phyloP scores from a whole-genome alignment of 2,329 filamentous ascomycete genomes.

The Venturia carpophila region DNA sequence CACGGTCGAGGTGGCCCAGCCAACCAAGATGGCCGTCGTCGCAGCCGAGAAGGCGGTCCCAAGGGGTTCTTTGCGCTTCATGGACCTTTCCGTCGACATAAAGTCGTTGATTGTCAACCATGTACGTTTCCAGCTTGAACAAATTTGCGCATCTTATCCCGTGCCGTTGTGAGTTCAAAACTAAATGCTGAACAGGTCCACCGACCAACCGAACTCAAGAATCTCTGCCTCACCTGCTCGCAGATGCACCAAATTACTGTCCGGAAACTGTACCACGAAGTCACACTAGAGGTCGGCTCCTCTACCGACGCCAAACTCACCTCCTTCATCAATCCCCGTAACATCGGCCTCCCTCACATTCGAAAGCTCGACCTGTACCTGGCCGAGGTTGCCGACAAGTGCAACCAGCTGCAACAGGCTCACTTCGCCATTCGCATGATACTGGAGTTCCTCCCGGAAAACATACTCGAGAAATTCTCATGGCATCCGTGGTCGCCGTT shows the following conservation, averaged over 20 bases:
- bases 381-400: constrained; percentile 37
- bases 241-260: constrained; percentile 41
- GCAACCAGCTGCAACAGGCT: constrained; percentile 38
- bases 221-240: constrained; percentile 40
- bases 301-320: constrained; percentile 37
- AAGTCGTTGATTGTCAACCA: constrained; percentile 34
- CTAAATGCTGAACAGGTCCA: constrained; percentile 25
- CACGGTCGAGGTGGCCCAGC: neutral
- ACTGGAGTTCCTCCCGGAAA: constrained; percentile 41
- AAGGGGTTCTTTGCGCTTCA: constrained; percentile 19
- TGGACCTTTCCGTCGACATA: constrained; percentile 22
- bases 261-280: constrained; percentile 39
- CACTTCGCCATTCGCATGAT: constrained; percentile 43
- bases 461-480: constrained; percentile 43
- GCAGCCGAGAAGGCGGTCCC: neutral
- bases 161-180: neutral
- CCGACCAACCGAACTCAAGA: constrained; percentile 41
- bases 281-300: constrained; percentile 41
- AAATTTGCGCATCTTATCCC: neutral
- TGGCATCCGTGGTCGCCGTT: constrained; percentile 45
- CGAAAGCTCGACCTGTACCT: constrained; percentile 41
- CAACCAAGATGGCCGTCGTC: neutral
- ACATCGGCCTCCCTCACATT: constrained; percentile 41
- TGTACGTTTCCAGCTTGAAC: constrained; percentile 24
- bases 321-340: constrained; percentile 39